phyloP scores from a whole-genome alignment of 2,329 filamentous ascomycete species.

The Scleromitrula shiraiana region DNA sequence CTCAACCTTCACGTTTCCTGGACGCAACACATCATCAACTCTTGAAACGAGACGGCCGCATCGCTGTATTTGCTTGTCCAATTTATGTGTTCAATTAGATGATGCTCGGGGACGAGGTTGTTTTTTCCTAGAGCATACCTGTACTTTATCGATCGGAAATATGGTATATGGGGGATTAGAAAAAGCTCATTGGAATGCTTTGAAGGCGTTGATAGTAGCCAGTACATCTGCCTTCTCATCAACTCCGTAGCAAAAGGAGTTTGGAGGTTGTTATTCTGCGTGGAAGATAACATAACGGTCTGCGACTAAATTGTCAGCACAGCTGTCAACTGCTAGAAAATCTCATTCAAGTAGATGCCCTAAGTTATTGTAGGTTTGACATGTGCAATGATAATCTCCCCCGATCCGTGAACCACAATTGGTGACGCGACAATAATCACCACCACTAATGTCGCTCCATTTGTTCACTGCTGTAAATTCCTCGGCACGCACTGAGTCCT shows the following conservation, averaged over 20 bases:
- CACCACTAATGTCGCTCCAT: too few relatives aligned
- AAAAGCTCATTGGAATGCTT: not conserved
- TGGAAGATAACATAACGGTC: not conserved
- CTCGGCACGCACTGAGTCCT: too few relatives aligned
- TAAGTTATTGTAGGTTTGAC: conserved; percentile 1
- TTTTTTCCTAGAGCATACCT: not conserved
- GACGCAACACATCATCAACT: not conserved
- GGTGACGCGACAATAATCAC: too few relatives aligned
- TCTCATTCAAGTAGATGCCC: conserved; percentile 3
- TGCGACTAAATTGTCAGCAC: not conserved
- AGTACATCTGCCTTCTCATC: not conserved
- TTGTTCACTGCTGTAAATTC: too few relatives aligned
- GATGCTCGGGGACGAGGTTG: not conserved
- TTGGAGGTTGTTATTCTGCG: not conserved
- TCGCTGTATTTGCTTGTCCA: not conserved
- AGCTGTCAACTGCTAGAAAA: not conserved
- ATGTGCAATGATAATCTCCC: not conserved
- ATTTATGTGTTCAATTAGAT: not conserved
- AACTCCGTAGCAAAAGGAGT: not conserved
- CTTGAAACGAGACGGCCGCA: not conserved
- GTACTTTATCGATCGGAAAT: not conserved
- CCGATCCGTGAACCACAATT: too few relatives aligned
- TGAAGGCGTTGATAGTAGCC: not conserved
- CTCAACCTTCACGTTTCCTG: not conserved
- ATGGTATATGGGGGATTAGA: not conserved